Evolutionary conservation across 2,329 filamentous ascomycete genomes (phyloP), one percentile per base, ranked within the genome.

Genomic region (Teratosphaeria pseudoeucalypti): DNA sequence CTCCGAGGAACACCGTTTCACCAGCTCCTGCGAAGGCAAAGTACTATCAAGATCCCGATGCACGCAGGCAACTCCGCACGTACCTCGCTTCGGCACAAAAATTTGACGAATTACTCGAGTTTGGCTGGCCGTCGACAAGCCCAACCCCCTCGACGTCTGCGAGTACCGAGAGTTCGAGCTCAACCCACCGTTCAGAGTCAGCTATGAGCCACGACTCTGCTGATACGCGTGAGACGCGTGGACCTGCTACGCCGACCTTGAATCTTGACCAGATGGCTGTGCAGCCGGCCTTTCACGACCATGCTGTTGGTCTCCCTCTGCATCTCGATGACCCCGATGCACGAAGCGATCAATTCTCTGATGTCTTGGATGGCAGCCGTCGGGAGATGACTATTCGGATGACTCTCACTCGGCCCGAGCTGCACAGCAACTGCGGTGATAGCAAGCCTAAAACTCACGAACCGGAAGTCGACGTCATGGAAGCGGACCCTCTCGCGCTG

Each of bases 301-400:
- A 72, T 54, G 72, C 71, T 56, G 71, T 75, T 5, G 63, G 54
- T 16, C 53, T 66, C n/a, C 64, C 62, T 10, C 11, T 59, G 26
- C 57, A 54, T 23, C 23, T 55, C 57, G 57, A 54, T 16, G 19
- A 43, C 5, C n/a, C 12, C 5, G 32, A 49, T n/a, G 14, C 49
- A 37, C 6, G 19, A 32, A 23, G 39, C 19, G 43, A 52, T 27
- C 56, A 14, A 16, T 23, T 34, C 14, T 57, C 55, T 14, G 55
- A 57, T 23, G 47, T 53, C 23, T 58, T 52, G 12, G 55, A 57
- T 16, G 49, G 55, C n/a, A 47, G 52, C 47, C 34, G 34, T 19
- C 83, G 92, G 37, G 92, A 97, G 73, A 96, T 96, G 92, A 97
- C 94, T 2, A 76, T 97, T 55, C 89, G 92, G 55, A 95, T 97